Base-by-base conservation (phyloP, 108 stramenopile genomes). In the Mediolabrus comicus region DNA sequence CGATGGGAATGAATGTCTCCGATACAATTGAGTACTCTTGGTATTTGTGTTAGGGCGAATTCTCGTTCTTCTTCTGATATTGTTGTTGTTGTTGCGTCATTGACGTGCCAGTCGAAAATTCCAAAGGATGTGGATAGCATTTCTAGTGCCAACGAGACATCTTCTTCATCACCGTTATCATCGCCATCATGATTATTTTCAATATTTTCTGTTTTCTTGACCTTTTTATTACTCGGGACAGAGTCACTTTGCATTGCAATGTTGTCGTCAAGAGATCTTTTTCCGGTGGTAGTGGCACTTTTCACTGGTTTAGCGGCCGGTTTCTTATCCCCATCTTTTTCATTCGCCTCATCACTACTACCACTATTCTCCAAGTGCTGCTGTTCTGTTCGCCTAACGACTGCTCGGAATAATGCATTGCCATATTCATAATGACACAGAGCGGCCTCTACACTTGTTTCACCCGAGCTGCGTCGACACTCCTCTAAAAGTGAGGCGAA, bases 351-450 rank as follows among this genome's bases (percentile, higher is more conserved):
- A 16, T 65, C 64, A 28, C 16, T 27, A 16, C 24, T 54, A 13
- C 39, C 69, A 12, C 11, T 32, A 26, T 49, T 62, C 27, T 56
- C 67, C 34, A 51, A 53, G 25, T 49, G 27, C 28, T 35, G n/a
- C n/a, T n/a, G n/a, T n/a, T n/a, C n/a, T n/a, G n/a, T 25, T 10
- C 24, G 51, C 5, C 59, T 39, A 2, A 70, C 41, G 1, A 60
- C 65, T 25, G 84, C 66, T 26, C 90, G 81, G 69, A 91, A 86
- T 43, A 94, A 54, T 1, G 88, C 74, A 67, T 94, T 91, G 6
- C 92, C 92, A 54, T 91, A 91, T 68, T 94, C 92, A 57, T 88
- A 91, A 52, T 87, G 85, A 24, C 84, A 83, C 12, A 88, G 78
- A 30, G 90, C 86, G 1, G 86, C 67, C 66, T 87, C 86, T 5